phyloP scores from a whole-genome alignment of 2,329 filamentous ascomycete genomes.

The Clonostachys solani region DNA sequence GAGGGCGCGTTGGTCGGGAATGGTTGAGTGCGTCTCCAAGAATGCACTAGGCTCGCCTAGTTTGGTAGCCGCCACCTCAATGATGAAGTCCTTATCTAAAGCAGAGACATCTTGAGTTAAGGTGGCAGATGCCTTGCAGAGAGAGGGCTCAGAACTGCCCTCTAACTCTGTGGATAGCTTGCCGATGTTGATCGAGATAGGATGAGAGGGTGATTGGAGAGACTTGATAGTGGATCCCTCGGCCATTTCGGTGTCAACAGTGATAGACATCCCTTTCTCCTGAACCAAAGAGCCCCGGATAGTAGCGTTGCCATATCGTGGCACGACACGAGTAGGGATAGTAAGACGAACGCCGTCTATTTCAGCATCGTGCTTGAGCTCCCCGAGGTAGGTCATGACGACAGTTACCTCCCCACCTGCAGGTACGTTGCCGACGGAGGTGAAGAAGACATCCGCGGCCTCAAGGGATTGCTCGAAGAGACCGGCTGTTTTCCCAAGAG shows the following conservation, averaged over 20 bases:
- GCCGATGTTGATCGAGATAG: constrained; percentile 61
- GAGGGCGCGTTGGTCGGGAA: constrained; percentile 58
- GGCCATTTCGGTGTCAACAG: constrained; percentile 39
- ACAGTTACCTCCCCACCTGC: constrained; percentile 52
- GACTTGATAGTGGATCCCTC: constrained; percentile 51
- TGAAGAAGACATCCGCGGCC: constrained; percentile 65
- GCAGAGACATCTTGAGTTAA: constrained; percentile 46
- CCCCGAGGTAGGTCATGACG: constrained; percentile 62
- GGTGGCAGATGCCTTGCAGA: constrained; percentile 58
- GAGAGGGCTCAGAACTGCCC: constrained; percentile 37
- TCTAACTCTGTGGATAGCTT: constrained; percentile 32
- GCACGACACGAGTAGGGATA: constrained; percentile 63
- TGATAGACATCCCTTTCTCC: constrained; percentile 14
- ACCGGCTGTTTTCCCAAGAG: constrained; percentile 56
- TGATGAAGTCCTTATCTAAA: constrained; percentile 62
- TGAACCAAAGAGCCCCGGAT: constrained; percentile 1
- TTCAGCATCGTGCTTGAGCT: constrained; percentile 68
- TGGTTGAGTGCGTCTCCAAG: constrained; percentile 59
- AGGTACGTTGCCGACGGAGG: constrained; percentile 64
- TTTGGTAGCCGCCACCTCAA: constrained; percentile 59
- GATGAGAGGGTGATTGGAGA: constrained; percentile 64
- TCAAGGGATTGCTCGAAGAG: constrained; percentile 58
- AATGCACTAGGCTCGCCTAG: constrained; percentile 57
- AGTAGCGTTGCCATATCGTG: constrained; percentile 50
- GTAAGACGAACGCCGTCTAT: constrained; percentile 65